A percentile compares a stretch with the other conserved stretches of the same genome.
Evolutionary conservation across 352 stramenopile genomes (phyloP).

Genomic region (Pythium insidiosum): DNA sequence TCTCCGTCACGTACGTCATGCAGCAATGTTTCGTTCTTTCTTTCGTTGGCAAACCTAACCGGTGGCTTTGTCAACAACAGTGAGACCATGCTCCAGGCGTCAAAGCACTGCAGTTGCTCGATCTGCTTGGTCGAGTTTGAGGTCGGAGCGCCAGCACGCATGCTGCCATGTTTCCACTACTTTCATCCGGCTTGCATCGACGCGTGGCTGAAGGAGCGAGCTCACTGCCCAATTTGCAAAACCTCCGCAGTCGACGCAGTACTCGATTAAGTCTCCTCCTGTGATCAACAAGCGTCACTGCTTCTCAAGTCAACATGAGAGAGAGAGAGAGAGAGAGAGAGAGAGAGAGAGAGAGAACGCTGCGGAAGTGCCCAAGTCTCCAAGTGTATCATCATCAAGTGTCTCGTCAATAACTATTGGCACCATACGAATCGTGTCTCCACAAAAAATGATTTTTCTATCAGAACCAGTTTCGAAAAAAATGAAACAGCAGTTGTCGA

Average conservation of each 20-base stretch:
- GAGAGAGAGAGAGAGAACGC: not conserved
- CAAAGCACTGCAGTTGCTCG: slow-evolving; percentile 43
- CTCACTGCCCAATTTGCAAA: slow-evolving; percentile 74
- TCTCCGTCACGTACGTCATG: slow-evolving; percentile 47
- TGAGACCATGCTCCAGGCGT: slow-evolving; percentile 43
- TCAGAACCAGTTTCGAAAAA: no score
- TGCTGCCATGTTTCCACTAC: slow-evolving; percentile 75
- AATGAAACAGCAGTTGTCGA: no score
- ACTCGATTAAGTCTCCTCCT: not conserved
- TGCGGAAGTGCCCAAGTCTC: no score
- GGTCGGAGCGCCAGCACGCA: slow-evolving; percentile 28
- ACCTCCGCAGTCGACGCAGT: slow-evolving; percentile 52
- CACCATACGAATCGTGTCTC: no score
- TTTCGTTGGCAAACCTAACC: not conserved
- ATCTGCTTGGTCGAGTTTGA: slow-evolving; percentile 60
- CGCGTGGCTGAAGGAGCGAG: slow-evolving; percentile 62
- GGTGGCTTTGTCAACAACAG: slow-evolving; percentile 14
- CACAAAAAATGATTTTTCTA: no score
- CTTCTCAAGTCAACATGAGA: not conserved
- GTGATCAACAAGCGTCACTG: not conserved
- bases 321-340: not conserved
- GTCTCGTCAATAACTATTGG: no score
- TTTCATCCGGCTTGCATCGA: slow-evolving; percentile 76
- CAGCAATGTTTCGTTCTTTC: slow-evolving; percentile 3
- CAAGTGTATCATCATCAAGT: no score